phyloP scores from a whole-genome alignment of 78 protist species.

The Speleostelium caveatum region DNA sequence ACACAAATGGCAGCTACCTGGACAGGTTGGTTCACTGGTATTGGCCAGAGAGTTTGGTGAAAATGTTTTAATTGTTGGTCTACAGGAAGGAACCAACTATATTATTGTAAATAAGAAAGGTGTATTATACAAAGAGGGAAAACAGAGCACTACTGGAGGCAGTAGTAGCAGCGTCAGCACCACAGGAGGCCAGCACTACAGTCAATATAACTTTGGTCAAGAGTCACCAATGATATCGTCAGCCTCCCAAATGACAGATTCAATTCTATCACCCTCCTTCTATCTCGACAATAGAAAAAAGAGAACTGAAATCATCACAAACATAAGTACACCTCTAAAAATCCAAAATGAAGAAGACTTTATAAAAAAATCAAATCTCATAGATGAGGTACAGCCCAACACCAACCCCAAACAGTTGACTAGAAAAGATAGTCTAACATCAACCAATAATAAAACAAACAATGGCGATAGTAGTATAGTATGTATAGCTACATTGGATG shows the following conservation, averaged over 20 bases:
- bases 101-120: constrained; percentile 51
- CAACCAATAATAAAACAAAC: background rate
- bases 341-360: background rate
- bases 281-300: constrained; percentile 8
- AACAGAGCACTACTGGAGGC: background rate
- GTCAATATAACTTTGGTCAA: too few relatives aligned
- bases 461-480: constrained; percentile 22
- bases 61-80: constrained; percentile 43
- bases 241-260: background rate
- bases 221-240: background rate
- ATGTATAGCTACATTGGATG: constrained; percentile 63
- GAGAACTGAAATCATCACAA: constrained; percentile 60
- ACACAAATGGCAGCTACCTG: constrained; percentile 75
- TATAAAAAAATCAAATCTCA: background rate
- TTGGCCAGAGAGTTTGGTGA: constrained; percentile 67
- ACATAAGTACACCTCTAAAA: constrained; percentile 37
- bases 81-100: constrained; percentile 70
- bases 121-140: constrained; percentile 34
- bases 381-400: background rate
- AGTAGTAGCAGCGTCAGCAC: background rate
- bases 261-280: background rate
- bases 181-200: too few relatives aligned
- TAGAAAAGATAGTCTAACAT: background rate
- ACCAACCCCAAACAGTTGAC: background rate
- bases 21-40: constrained; percentile 53